These are phyloP conservation scores for Paraphoma sp. DNA, from an alignment of 2,329 filamentous ascomycete species.

Conservation along the genomic window DNA sequence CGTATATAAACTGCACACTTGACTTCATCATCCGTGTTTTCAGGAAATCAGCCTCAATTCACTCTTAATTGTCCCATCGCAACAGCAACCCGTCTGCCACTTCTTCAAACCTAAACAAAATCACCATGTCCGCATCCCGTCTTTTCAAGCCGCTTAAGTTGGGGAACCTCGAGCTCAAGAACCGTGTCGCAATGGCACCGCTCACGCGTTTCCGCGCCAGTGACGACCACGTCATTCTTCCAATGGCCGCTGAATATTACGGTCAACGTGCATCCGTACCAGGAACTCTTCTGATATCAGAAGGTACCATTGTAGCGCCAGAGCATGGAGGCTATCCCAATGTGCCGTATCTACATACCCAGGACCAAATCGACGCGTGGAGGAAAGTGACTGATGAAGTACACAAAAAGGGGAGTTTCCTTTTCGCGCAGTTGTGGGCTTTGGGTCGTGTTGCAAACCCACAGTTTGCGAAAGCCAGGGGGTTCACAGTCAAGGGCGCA, in stretches of 20 bases:
- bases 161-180: constrained; percentile 41
- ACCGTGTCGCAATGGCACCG: constrained; percentile 46
- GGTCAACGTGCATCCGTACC: constrained; percentile 58
- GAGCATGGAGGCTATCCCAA: constrained; percentile 58
- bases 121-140: constrained; percentile 33
- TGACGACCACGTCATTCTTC: constrained; percentile 56
- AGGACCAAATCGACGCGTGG: constrained; percentile 61
- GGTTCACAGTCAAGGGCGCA: constrained; percentile 42
- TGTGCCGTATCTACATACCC: constrained; percentile 64
- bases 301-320: constrained; percentile 61
- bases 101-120: neutral
- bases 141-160: constrained; percentile 47
- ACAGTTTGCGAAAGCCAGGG: constrained; percentile 42
- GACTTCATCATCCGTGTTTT: no score
- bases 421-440: constrained; percentile 69
- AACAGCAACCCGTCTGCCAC: neutral
- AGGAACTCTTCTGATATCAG: constrained; percentile 65
- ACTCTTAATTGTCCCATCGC: no score
- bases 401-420: constrained; percentile 66
- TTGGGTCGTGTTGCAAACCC: constrained; percentile 62
- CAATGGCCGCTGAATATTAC: constrained; percentile 60
- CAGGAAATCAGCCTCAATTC: no score
- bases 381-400: constrained; percentile 66
- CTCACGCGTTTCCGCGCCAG: constrained; percentile 51
- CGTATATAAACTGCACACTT: no score